Conservation (phyloP, 169 alveolate genomes). For the Eimeria maxima region DNA sequence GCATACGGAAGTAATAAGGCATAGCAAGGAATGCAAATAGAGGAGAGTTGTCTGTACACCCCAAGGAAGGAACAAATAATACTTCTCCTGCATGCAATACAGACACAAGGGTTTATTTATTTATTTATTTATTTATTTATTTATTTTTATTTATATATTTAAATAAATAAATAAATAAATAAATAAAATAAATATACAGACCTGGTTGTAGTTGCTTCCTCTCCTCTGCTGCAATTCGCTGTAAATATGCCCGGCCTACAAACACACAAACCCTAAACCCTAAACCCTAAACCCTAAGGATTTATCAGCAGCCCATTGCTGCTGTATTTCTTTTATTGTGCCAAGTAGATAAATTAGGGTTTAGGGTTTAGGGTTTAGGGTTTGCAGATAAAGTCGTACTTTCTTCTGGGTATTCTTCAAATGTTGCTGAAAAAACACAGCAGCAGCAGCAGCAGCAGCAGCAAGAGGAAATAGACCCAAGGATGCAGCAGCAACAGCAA, state of each 20-base stretch:
- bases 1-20: conserved; percentile 1
- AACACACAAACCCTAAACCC: background rate
- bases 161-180: no score
- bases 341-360: no score
- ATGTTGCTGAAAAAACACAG: no score
- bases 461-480: no score
- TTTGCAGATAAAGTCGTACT: no score
- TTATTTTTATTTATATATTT: background rate
- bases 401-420: no score
- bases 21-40: conserved; percentile 75
- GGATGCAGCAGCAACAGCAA: no score
- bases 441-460: no score
- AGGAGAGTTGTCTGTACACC: conserved; percentile 6
- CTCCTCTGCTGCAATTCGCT: background rate
- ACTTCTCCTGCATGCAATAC: conserved; percentile 70
- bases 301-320: no score
- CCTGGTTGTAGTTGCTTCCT: conserved; percentile 3
- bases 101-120: background rate
- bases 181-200: background rate
- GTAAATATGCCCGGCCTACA: background rate
- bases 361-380: no score
- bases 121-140: background rate
- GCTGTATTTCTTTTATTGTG: no score
- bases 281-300: no score
- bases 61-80: conserved; percentile 34